Evolutionary conservation across 1,139 yeast species (phyloP), one percentile per base, ranked within the genome.

Genomic region (Geotrichum klebahnii): DNA sequence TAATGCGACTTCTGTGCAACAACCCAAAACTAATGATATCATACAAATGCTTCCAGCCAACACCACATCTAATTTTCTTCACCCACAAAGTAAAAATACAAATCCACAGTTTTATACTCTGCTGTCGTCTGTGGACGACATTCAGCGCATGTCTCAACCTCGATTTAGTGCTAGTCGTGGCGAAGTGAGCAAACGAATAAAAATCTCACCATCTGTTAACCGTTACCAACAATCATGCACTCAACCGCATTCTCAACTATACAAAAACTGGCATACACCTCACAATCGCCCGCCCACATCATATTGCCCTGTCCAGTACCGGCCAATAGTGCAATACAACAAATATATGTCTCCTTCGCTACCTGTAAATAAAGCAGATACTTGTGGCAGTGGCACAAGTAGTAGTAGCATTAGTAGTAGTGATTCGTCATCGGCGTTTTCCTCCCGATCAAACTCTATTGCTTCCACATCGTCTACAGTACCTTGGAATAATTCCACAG

Each of bases 91-190:
- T n/a, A n/a, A n/a, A n/a, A n/a, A n/a, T n/a, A n/a, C n/a, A n/a
- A 17, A 5, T 5, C 22, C 17, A 35, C 17, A 8, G 17, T 14
- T 5, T 35, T 10, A 10, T n/a, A 17, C 19, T 12, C 22, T 17
- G 3, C 17, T n/a, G 22, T 20, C 20, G n/a, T 35, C 17, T 5
- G n/a, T 38, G 20, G 42, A 38, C 19, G 14, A 38, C 42, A 3
- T 38, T n/a, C 42, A 38, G 20, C 20, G 38, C 38, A 17, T 40
- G 36, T 40, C 44, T 8, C 44, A 40, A 26, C 36, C 44, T n/a
- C 23, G 44, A 9, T 28, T 40, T 19, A 40, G 44, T 29, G 44
- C 35, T 24, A 40, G 44, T 40, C 44, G 44, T 2, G 17, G 29
- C 5, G 41, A 36, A 20, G 20, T 44, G 12, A 26, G 20, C n/a